Evolutionary conservation across 192 early-diverging fungal species (phyloP).

Genomic region (Pilobolus umbonatus): DNA sequence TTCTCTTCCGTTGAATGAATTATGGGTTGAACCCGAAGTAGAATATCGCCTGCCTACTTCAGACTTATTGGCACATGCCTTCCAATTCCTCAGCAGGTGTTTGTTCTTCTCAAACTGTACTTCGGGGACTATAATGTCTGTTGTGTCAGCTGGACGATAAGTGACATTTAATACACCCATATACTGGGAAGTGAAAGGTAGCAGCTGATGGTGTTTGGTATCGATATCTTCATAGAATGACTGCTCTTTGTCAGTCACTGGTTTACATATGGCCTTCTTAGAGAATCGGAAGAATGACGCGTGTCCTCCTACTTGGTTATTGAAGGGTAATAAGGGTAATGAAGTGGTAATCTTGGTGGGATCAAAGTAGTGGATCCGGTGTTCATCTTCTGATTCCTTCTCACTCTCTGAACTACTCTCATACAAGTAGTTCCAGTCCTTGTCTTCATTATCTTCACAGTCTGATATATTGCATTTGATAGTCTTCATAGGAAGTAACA

Average conservation of each 20-base stretch:
- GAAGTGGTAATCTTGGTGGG: constrained; percentile 35
- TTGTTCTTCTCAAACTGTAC: constrained; percentile 89
- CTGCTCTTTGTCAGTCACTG: constrained; percentile 76
- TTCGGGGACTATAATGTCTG: constrained; percentile 44
- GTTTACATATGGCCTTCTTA: constrained; percentile 94
- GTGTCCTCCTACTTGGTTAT: constrained; percentile 90
- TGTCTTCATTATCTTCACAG: constrained; percentile 10
- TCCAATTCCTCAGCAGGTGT: constrained; percentile 75
- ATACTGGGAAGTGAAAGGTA: constrained; percentile 90
- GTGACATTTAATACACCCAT: constrained; percentile 94
- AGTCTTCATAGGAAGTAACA: neutral
- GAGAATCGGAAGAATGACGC: constrained; percentile 93
- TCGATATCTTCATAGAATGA: constrained; percentile 89
- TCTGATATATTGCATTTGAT: constrained; percentile 13
- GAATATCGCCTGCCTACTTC: constrained; percentile 19
- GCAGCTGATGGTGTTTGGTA: constrained; percentile 68
- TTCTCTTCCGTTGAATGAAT: neutral
- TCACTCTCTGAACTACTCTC: constrained; percentile 12
- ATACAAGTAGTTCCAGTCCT: neutral
- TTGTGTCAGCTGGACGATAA: constrained; percentile 33
- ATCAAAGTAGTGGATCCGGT: constrained; percentile 22
- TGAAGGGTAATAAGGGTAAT: constrained; percentile 68
- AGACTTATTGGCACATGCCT: constrained; percentile 21
- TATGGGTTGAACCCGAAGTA: neutral
- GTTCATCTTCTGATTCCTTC: neutral